Evolutionary conservation across 2,329 filamentous ascomycete genomes (phyloP).

Genomic region (Magnaporthiopsis poae): DNA sequence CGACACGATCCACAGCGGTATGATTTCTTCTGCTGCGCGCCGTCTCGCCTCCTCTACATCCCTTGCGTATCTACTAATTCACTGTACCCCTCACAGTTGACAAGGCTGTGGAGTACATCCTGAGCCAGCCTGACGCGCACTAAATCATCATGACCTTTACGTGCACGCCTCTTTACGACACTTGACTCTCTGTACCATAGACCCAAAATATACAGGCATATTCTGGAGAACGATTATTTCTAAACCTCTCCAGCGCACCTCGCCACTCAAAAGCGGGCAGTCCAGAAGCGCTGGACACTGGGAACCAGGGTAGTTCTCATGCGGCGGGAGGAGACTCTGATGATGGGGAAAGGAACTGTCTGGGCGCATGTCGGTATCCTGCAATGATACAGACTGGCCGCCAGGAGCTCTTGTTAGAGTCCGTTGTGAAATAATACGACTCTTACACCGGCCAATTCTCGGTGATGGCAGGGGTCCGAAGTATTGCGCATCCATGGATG

Average conservation of each 20-base stretch:
- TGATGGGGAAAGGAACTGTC: not conserved
- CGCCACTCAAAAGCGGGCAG: too few relatives aligned
- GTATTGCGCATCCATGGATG: not conserved
- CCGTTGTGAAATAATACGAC: not conserved
- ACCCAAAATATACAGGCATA: slow-evolving; percentile 8
- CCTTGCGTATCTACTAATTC: not conserved
- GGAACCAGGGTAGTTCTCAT: not conserved
- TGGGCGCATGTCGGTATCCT: too few relatives aligned
- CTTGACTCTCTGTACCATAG: slow-evolving; percentile 12
- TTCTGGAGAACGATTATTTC: not conserved
- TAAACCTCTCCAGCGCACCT: not conserved
- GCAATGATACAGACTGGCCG: not conserved
- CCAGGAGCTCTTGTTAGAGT: not conserved
- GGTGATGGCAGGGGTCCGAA: not conserved
- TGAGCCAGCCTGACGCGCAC: slow-evolving; percentile 83
- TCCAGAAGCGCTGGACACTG: not conserved
- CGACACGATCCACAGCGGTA: slow-evolving; percentile 87
- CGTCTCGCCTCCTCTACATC: too few relatives aligned
- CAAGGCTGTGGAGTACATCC: slow-evolving; percentile 89
- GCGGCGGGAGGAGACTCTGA: not conserved
- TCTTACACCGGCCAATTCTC: too few relatives aligned
- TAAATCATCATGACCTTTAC: slow-evolving; percentile 23
- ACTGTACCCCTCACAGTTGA: slow-evolving; percentile 51
- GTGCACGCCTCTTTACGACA: slow-evolving; percentile 7
- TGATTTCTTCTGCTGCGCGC: slow-evolving; percentile 23